These are phyloP conservation scores for Allantophomopsis lycopodina DNA, from an alignment of 2,329 filamentous ascomycete species.

Conservation along the genomic window DNA sequence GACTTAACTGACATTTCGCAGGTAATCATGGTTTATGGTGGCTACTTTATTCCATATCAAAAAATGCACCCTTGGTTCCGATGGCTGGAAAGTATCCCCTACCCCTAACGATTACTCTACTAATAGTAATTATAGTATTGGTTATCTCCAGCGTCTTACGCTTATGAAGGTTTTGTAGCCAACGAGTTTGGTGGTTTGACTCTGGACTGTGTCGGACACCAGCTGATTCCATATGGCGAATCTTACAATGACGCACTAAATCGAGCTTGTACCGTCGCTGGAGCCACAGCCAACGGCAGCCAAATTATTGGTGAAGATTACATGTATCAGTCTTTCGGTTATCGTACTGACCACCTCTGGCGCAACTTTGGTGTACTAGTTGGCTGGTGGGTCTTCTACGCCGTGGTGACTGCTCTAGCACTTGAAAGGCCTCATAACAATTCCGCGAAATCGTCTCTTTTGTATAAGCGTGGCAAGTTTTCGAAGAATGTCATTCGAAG, in stretches of 20 bases:
- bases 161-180: slow-evolving; percentile 50
- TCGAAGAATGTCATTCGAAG: slow-evolving; percentile 38
- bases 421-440: slow-evolving; percentile 20
- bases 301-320: slow-evolving; percentile 44
- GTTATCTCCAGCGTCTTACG: slow-evolving; percentile 55
- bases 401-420: slow-evolving; percentile 25
- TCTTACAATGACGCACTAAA: slow-evolving; percentile 28
- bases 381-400: slow-evolving; percentile 32
- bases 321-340: slow-evolving; percentile 36
- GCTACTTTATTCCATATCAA: slow-evolving; percentile 45
- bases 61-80: slow-evolving; percentile 47
- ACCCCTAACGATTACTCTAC: too few relatives aligned
- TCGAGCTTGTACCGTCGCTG: slow-evolving; percentile 41
- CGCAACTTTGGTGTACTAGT: slow-evolving; percentile 44
- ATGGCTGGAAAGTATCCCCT: slow-evolving; percentile 31
- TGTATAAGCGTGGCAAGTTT: slow-evolving; percentile 49
- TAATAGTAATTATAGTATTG: slow-evolving; percentile 17
- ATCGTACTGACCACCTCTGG: slow-evolving; percentile 46
- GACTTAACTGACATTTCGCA: too few relatives aligned
- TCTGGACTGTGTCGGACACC: slow-evolving; percentile 30
- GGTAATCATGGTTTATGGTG: slow-evolving; percentile 42
- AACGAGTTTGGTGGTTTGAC: slow-evolving; percentile 53
- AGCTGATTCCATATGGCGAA: slow-evolving; percentile 32
- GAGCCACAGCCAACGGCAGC: slow-evolving; percentile 34
- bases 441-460: slow-evolving; percentile 36